These are phyloP conservation scores for Pontederia crassipes DNA, from an alignment of 176 grass and related monocot genomes.

Conservation along the genomic window DNA sequence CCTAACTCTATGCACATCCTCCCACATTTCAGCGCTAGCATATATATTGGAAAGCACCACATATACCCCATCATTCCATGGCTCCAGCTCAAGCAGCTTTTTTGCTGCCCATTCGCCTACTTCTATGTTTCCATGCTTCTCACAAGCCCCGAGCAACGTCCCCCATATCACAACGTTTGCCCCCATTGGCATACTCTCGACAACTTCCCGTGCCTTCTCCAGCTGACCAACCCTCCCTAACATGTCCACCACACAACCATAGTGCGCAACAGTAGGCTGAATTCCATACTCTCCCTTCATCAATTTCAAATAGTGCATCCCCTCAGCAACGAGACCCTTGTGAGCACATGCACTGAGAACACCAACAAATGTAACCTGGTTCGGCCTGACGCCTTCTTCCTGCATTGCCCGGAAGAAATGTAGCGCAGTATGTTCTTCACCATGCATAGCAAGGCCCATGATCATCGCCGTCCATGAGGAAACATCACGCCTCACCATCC, in stretches of 20 bases:
- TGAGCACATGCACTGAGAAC: constrained; percentile 31
- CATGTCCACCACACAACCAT: constrained; percentile 37
- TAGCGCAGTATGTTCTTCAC: constrained; percentile 24
- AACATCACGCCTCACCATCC: constrained; percentile 21
- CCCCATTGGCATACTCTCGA: constrained; percentile 34
- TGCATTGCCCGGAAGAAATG: constrained; percentile 30
- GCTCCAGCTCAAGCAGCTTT: constrained; percentile 25
- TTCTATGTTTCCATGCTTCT: constrained; percentile 32
- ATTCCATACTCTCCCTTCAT: constrained; percentile 31
- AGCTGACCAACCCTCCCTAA: constrained; percentile 30
- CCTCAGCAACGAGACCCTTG: constrained; percentile 20
- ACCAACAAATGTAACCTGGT: constrained; percentile 27
- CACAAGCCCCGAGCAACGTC: constrained; percentile 31
- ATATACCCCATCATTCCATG: constrained; percentile 40
- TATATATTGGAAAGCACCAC: constrained; percentile 40
- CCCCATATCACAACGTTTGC: constrained; percentile 41
- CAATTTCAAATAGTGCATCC: constrained; percentile 26
- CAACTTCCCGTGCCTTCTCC: constrained; percentile 24
- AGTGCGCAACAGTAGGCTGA: constrained; percentile 24
- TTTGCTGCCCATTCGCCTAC: constrained; percentile 24
- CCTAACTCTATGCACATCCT: constrained; percentile 33
- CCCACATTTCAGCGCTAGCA: constrained; percentile 24
- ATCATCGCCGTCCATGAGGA: constrained; percentile 47
- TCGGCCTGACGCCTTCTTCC: constrained; percentile 20
- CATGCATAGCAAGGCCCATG: constrained; percentile 19